Percentiles rank a stretch among this genome's conserved stretches.
These are phyloP conservation scores for Tolypocladium tundrense DNA, from an alignment of 2,329 filamentous ascomycete genomes.

Conservation along the genomic window DNA sequence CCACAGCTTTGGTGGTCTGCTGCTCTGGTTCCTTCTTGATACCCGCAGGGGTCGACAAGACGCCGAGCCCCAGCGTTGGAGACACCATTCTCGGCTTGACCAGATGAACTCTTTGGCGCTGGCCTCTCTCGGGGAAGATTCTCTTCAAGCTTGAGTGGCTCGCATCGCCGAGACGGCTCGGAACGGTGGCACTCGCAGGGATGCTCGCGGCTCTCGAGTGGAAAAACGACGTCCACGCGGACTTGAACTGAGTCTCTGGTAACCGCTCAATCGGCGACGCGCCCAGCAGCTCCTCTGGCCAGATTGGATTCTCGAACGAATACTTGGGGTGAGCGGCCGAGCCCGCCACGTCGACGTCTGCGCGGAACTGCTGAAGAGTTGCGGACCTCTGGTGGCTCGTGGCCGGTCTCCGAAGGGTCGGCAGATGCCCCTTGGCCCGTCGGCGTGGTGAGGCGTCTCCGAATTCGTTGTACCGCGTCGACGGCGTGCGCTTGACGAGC, in stretches of 20 bases:
- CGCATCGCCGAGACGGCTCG: conserved; percentile 16
- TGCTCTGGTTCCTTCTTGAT: conserved; percentile 11
- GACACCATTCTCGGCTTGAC: conserved; percentile 27
- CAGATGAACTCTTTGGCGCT: conserved; percentile 18
- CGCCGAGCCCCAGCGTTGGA: conserved; percentile 10
- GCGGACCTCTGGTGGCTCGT: conserved; percentile 71
- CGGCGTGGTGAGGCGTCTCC: conserved; percentile 31
- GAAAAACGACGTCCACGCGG: conserved; percentile 47
- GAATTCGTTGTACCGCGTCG: conserved; percentile 34
- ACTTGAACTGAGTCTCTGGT: conserved; percentile 6
- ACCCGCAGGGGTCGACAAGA: conserved; percentile 12
- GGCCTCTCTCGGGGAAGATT: conserved; percentile 13
- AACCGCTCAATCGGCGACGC: conserved; percentile 13
- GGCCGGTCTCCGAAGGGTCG: conserved; percentile 60
- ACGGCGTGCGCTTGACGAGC: conserved; percentile 62
- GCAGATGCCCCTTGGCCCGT: conserved; percentile 49
- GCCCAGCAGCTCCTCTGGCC: conserved; percentile 17
- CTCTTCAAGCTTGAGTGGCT: conserved; percentile 14
- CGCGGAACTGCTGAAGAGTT: conserved; percentile 49
- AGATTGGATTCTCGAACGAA: conserved; percentile 24
- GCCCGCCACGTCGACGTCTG: conserved; percentile 15
- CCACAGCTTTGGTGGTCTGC: conserved; percentile 4
- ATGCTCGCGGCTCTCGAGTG: conserved; percentile 29
- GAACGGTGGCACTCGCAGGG: conserved; percentile 9
- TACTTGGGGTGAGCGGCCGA: conserved; percentile 16